A percentile compares a stretch with the other conserved stretches of the same genome.
Evolutionary conservation across 331 rosid genomes (phyloP).

Genomic region (Acacia concinna): DNA sequence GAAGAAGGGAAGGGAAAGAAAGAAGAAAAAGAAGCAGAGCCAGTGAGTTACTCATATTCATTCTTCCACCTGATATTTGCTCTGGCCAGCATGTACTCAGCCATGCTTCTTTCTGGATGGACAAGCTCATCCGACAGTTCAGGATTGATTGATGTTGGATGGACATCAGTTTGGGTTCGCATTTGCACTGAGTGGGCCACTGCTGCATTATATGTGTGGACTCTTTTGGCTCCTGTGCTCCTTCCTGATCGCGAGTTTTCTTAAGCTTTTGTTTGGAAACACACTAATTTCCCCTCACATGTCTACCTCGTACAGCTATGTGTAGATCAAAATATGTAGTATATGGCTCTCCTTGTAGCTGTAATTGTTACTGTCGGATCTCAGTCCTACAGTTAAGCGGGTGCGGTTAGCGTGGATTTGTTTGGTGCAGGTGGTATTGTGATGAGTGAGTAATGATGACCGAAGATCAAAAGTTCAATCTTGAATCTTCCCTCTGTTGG

Average conservation of each 20-base stretch:
- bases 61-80: constrained; percentile 97
- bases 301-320: no score
- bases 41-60: constrained; percentile 83
- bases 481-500: background rate
- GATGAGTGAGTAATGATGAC: constrained; percentile 21
- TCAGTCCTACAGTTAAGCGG: background rate
- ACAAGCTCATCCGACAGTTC: constrained; percentile 71
- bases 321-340: background rate
- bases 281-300: background rate
- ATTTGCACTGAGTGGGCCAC: constrained; percentile 94
- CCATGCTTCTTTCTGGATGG: constrained; percentile 99
- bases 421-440: constrained; percentile 5
- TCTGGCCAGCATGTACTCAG: constrained; percentile 93
- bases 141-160: constrained; percentile 87
- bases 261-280: constrained; percentile 3
- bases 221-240: constrained; percentile 73
- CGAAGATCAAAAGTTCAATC: background rate
- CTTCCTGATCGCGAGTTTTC: constrained; percentile 77
- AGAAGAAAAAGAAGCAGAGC: constrained; percentile 62
- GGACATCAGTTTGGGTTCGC: constrained; percentile 96
- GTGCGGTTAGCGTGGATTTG: background rate
- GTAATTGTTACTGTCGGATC: background rate
- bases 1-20: constrained; percentile 76
- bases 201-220: constrained; percentile 76
- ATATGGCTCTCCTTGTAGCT: background rate